Conservation (phyloP, 768 basidiomycete genomes). For the Tephrocybe rancida region DNA sequence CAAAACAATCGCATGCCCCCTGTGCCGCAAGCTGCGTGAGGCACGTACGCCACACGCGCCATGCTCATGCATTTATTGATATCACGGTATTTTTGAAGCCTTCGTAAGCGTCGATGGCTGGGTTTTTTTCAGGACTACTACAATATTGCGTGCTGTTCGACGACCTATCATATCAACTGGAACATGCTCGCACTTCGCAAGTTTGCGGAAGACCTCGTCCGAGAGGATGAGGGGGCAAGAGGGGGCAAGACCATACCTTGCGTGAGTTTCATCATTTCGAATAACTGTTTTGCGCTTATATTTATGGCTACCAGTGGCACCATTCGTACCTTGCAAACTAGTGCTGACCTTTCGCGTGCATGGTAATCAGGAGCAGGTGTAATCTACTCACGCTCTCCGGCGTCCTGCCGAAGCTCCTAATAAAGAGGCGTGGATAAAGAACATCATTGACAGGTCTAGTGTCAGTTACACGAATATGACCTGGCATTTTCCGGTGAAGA, state of each 20-base stretch:
- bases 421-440: not conserved
- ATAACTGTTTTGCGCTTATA: not conserved
- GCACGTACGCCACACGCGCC: not conserved
- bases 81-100: not conserved
- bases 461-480: not conserved
- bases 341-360: too few relatives aligned
- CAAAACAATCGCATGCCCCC: not conserved
- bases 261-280: slow-evolving; percentile 1
- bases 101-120: slow-evolving; percentile 11
- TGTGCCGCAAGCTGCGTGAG: not conserved
- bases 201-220: slow-evolving; percentile 12
- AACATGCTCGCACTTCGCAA: not conserved
- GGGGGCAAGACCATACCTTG: slow-evolving; percentile 1
- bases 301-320: not conserved
- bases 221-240: not conserved
- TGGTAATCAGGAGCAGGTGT: too few relatives aligned
- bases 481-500: not conserved
- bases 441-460: not conserved
- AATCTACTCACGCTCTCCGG: too few relatives aligned
- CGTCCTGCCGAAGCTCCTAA: too few relatives aligned
- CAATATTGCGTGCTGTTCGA: slow-evolving; percentile 9
- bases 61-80: not conserved
- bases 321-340: not conserved
- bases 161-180: not conserved
- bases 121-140: slow-evolving; percentile 11